A percentile compares a stretch with the other conserved stretches of the same genome.
These are phyloP conservation scores for Solanum infundibuliforme DNA, from an alignment of 257 asterid genomes.

Conservation along the genomic window DNA sequence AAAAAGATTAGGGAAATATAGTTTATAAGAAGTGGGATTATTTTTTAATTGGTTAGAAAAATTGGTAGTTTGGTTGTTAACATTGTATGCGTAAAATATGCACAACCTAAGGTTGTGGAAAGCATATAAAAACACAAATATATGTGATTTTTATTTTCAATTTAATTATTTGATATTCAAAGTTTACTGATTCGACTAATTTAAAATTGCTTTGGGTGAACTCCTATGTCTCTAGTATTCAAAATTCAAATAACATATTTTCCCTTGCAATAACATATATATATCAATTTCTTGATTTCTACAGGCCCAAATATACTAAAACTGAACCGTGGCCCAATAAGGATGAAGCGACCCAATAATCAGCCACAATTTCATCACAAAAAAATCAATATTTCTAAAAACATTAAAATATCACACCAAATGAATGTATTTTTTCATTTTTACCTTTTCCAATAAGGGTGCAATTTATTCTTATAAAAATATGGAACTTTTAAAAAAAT, in stretches of 20 bases:
- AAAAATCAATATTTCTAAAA: too few species aligned
- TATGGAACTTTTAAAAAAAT: too few species aligned
- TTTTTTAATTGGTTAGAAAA: background rate
- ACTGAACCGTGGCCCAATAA: too few species aligned
- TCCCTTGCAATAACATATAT: background rate
- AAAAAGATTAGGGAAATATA: background rate
- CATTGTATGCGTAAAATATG: background rate
- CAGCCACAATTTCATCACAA: too few species aligned
- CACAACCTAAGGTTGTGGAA: background rate
- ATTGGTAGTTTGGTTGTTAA: background rate
- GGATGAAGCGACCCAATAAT: too few species aligned
- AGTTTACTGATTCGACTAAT: background rate
- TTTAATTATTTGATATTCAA: background rate
- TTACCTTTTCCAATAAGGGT: too few species aligned
- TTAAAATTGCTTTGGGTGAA: background rate
- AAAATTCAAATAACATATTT: background rate
- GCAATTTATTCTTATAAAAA: too few species aligned
- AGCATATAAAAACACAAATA: background rate
- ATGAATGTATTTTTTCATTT: too few species aligned
- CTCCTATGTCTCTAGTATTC: too few species aligned
- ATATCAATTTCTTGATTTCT: too few species aligned
- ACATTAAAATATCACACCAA: too few species aligned
- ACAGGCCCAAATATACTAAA: too few species aligned
- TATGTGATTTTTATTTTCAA: background rate
- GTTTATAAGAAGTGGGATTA: background rate